Percentiles rank a stretch among this genome's conserved stretches.
These are phyloP conservation scores for Leptodermis oblonga DNA, from an alignment of 257 asterid genomes.

Conservation along the genomic window DNA sequence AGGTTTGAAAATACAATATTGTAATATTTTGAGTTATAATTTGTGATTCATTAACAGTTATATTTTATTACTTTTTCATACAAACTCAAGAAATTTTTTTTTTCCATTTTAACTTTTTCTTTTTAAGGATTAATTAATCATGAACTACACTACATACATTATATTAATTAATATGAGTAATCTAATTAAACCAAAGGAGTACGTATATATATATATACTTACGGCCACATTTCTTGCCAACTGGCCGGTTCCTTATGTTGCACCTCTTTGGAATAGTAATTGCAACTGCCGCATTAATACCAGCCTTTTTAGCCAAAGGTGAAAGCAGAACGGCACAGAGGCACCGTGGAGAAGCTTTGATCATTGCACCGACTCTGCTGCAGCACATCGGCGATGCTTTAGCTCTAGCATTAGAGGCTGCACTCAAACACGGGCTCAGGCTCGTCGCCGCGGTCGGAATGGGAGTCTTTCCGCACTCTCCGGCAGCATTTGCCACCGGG, in stretches of 20 bases:
- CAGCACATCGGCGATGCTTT: slow-evolving; percentile 29
- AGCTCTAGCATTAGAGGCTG: slow-evolving; percentile 20
- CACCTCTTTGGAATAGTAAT: slow-evolving; percentile 36
- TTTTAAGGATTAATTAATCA: no score
- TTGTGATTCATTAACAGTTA: no score
- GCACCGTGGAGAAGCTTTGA: slow-evolving; percentile 31
- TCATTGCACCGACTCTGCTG: slow-evolving; percentile 22
- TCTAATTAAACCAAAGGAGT: no score
- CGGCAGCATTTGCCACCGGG: slow-evolving; percentile 23
- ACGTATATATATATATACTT: slow-evolving; percentile 11
- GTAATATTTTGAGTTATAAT: no score
- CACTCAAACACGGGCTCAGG: slow-evolving; percentile 32
- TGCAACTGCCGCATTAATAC: slow-evolving; percentile 30
- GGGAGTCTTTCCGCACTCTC: slow-evolving; percentile 33
- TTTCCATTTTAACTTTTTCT: no score
- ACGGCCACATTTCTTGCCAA: slow-evolving; percentile 44
- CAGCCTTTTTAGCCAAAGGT: slow-evolving; percentile 29
- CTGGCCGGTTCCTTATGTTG: slow-evolving; percentile 29
- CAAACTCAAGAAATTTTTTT: no score
- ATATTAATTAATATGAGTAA: no score
- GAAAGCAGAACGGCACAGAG: slow-evolving; percentile 36
- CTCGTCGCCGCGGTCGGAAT: slow-evolving; percentile 19
- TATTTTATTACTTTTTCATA: no score
- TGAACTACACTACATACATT: no score
- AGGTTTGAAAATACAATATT: no score